These are phyloP conservation scores for Verticillium isaacii DNA, from an alignment of 2,329 filamentous ascomycete species.

Conservation along the genomic window DNA sequence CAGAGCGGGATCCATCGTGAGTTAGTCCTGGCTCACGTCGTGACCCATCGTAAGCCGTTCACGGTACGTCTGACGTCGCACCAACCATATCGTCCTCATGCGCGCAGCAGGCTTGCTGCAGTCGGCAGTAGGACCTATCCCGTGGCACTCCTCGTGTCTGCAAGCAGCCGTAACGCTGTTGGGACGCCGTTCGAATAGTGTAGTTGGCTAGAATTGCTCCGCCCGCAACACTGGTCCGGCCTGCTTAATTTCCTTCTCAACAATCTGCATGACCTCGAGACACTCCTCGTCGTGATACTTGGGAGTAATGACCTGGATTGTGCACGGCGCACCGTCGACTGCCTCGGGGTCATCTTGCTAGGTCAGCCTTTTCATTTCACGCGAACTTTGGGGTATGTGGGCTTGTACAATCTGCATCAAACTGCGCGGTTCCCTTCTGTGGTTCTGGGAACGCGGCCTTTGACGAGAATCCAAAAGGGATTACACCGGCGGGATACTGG, in stretches of 20 bases:
- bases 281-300: slow-evolving; percentile 44
- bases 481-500: slow-evolving; percentile 42
- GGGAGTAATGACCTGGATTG: slow-evolving; percentile 40
- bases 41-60: too few species aligned
- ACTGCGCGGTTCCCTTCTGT: slow-evolving; percentile 19
- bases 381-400: not conserved
- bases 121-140: too few species aligned
- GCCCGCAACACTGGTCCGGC: not conserved
- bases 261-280: slow-evolving; percentile 22
- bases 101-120: too few species aligned
- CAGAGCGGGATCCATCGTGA: too few species aligned
- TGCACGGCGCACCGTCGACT: slow-evolving; percentile 36
- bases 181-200: too few species aligned
- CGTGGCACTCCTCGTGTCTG: too few species aligned
- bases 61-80: too few species aligned
- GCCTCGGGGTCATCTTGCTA: slow-evolving; percentile 28
- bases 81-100: too few species aligned
- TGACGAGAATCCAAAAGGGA: slow-evolving; percentile 38
- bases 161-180: too few species aligned
- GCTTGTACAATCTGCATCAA: slow-evolving; percentile 22
- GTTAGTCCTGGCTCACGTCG: too few species aligned
- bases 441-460: slow-evolving; percentile 29
- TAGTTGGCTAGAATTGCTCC: too few species aligned
- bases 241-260: slow-evolving; percentile 16
- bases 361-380: not conserved